phyloP scores from a whole-genome alignment of 768 basidiomycete species.

The Pisolithus sp. region DNA sequence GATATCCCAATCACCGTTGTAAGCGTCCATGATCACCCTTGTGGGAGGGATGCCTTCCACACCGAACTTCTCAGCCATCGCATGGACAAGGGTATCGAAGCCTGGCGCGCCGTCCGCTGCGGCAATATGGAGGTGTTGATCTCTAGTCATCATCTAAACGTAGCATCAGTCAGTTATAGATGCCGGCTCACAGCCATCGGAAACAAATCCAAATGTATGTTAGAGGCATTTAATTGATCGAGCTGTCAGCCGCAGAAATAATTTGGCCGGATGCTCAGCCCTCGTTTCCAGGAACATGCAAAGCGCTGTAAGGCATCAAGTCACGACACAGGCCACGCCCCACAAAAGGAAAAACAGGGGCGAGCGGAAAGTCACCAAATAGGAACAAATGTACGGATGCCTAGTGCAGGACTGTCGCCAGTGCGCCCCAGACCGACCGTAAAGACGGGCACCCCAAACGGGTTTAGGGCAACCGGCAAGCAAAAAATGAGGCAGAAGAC shows the following conservation, averaged over 20 bases:
- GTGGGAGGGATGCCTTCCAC: slow-evolving; percentile 32
- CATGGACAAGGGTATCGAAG: slow-evolving; percentile 52
- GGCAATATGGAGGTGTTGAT: slow-evolving; percentile 75
- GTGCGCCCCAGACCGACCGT: not conserved
- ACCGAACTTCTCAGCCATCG: slow-evolving; percentile 60
- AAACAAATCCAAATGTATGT: not conserved
- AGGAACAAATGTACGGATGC: too few species aligned
- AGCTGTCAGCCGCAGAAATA: too few species aligned
- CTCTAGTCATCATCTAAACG: slow-evolving; percentile 58
- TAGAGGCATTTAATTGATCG: not conserved
- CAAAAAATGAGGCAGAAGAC: not conserved
- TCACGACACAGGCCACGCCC: too few species aligned
- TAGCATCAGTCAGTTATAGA: not conserved
- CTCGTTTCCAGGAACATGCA: too few species aligned
- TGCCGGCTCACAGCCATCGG: not conserved
- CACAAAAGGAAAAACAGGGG: too few species aligned
- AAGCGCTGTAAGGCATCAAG: too few species aligned
- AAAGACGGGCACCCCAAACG: not conserved
- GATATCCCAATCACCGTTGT: slow-evolving; percentile 85
- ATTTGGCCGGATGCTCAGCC: too few species aligned
- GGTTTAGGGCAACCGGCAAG: not conserved
- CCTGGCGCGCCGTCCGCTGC: slow-evolving; percentile 80
- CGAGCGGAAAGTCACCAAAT: too few species aligned
- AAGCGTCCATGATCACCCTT: slow-evolving; percentile 59
- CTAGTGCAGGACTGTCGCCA: too few species aligned